A percentile compares a stretch with the other conserved stretches of the same genome.
Evolutionary conservation across 139 green algal genomes (phyloP).

Genomic region (Ulvella scutata): DNA sequence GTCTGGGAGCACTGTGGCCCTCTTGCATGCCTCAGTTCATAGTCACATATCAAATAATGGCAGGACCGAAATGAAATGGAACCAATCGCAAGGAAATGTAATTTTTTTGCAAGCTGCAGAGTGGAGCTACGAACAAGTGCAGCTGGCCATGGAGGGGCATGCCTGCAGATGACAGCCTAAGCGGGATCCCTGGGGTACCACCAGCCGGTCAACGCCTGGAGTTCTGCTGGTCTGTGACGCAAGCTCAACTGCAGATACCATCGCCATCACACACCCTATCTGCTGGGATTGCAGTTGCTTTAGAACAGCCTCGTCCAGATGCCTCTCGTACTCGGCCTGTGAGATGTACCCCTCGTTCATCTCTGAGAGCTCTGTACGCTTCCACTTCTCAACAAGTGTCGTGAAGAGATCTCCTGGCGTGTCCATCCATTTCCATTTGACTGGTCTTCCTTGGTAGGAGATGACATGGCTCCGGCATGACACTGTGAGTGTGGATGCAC

Average conservation of each 20-base stretch:
- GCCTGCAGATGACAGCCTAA: neutral
- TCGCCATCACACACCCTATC: neutral
- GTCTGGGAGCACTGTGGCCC: too few species aligned
- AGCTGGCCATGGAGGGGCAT: too few species aligned
- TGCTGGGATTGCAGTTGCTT: neutral
- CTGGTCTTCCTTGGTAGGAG: neutral
- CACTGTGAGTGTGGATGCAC: neutral
- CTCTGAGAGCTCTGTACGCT: neutral
- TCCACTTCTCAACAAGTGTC: neutral
- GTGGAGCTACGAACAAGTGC: too few species aligned
- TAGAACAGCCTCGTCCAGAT: neutral
- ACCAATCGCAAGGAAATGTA: too few species aligned
- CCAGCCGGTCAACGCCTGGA: neutral
- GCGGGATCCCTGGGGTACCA: neutral
- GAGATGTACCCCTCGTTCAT: neutral
- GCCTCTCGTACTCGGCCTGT: neutral
- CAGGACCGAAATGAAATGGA: too few species aligned
- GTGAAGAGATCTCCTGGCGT: neutral
- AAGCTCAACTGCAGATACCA: neutral
- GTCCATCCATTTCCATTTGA: slow-evolving; percentile 3
- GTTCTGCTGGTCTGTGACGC: neutral
- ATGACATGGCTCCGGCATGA: neutral
- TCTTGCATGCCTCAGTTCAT: too few species aligned
- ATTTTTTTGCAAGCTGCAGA: too few species aligned
- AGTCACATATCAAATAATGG: too few species aligned